Evolutionary conservation across 2,329 filamentous ascomycete species (phyloP).

Genomic region (Sporothrix phasma): DNA sequence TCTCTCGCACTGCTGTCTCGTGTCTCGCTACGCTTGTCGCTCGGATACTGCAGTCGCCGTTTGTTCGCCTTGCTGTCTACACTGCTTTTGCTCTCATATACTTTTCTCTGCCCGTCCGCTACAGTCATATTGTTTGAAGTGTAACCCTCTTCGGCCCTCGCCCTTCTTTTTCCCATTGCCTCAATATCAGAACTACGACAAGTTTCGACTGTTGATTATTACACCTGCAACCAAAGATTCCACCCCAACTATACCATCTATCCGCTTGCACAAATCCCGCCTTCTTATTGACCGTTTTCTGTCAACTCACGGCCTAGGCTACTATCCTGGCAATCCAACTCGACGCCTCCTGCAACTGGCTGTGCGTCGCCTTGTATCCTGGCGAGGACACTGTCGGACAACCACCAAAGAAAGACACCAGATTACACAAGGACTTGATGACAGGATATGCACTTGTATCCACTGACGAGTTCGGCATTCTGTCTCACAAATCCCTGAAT

Average conservation of each 20-base stretch:
- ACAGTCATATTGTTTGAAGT: background rate
- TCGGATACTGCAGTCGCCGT: background rate
- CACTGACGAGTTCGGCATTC: background rate
- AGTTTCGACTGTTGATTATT: background rate
- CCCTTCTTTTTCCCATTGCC: background rate
- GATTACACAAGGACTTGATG: background rate
- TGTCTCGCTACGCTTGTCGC: background rate
- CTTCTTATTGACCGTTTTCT: background rate
- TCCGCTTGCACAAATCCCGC: background rate
- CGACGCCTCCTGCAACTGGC: background rate
- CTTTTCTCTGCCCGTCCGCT: background rate
- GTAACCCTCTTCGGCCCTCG: background rate
- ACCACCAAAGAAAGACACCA: background rate
- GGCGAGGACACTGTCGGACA: background rate
- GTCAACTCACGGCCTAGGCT: background rate
- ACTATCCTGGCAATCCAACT: background rate
- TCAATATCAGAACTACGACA: background rate
- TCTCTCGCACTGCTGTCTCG: background rate
- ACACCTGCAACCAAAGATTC: background rate
- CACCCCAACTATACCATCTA: background rate
- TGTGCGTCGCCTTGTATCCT: background rate
- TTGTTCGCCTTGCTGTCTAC: background rate
- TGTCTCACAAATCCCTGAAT: background rate
- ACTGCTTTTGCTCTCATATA: constrained; percentile 4
- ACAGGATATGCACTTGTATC: background rate